These are phyloP conservation scores for Chaetothyriales sp. DNA, from an alignment of 2,329 filamentous ascomycete species.

Conservation along the genomic window DNA sequence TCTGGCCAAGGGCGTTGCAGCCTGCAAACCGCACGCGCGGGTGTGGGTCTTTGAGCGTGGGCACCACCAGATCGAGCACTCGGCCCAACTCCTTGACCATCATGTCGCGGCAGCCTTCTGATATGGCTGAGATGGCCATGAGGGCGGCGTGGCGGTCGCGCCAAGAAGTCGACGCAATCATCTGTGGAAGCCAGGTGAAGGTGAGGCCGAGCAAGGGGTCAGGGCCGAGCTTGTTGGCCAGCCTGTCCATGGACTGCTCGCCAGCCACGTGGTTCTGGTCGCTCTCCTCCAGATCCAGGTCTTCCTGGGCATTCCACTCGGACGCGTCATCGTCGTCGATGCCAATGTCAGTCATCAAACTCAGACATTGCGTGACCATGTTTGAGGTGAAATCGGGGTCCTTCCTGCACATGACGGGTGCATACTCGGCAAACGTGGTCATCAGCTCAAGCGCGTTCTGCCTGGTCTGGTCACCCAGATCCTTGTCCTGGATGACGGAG, in stretches of 20 bases:
- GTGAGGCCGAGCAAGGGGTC: slow-evolving; percentile 80
- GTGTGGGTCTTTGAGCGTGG: slow-evolving; percentile 75
- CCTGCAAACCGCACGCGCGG: slow-evolving; percentile 92
- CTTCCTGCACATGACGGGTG: slow-evolving; percentile 86
- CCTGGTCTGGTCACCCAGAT: slow-evolving; percentile 72
- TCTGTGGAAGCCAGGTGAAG: slow-evolving; percentile 90
- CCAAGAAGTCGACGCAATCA: slow-evolving; percentile 94
- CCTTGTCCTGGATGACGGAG: slow-evolving; percentile 89
- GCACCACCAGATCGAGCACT: slow-evolving; percentile 86
- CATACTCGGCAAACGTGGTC: slow-evolving; percentile 93
- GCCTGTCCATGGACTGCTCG: slow-evolving; percentile 93
- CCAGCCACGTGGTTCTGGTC: slow-evolving; percentile 95
- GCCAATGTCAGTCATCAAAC: slow-evolving; percentile 93
- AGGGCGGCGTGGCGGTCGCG: slow-evolving; percentile 88
- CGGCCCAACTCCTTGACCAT: slow-evolving; percentile 93
- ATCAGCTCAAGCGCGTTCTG: slow-evolving; percentile 95
- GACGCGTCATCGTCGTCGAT: slow-evolving; percentile 85
- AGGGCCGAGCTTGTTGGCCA: slow-evolving; percentile 96
- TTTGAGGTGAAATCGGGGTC: slow-evolving; percentile 81
- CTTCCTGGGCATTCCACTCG: slow-evolving; percentile 86
- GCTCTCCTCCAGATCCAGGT: slow-evolving; percentile 89
- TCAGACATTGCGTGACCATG: slow-evolving; percentile 97
- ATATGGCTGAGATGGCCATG: slow-evolving; percentile 98
- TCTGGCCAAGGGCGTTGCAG: slow-evolving; percentile 96
- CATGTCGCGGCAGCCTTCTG: slow-evolving; percentile 85